Base-by-base conservation (phyloP, 1,139 yeast genomes). In the Spencermartinsiella ligniputridi region DNA sequence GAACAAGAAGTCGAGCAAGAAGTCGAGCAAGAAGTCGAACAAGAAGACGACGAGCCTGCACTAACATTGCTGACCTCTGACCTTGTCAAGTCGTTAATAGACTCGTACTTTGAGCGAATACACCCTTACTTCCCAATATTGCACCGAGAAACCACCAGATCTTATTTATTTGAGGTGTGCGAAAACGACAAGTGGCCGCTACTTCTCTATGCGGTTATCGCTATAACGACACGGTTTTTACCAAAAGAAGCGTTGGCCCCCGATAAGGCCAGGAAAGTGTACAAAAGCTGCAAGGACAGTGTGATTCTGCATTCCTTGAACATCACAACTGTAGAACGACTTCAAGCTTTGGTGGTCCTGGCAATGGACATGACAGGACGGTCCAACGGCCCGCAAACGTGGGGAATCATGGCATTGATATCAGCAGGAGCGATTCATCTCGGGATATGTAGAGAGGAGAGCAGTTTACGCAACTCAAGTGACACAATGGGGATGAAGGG, bases 331-430 rank as follows among this genome's bases (percentile, higher is more conserved):
- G 44, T 52, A 12, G 52, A 51, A 12, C 39, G 52, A 5, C 39
- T 54, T n/a, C 52, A 53, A 33, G 55, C 57, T 6, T 39, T 53
- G 32, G 49, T 47, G 6, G 44, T 54, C 9, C 42, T 54, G 18
- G 57, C 57, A 5, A 37, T 46, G 15, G 57, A 54, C 36, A 45
- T 54, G 30, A 52, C 52, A 3, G 57, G 57, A 1, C 43, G 43
- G 9, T 53, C 56, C 11, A 54, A 54, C 36, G 56, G 56, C 4
- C 57, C 57, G 2, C 50, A 53, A 40, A 52, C 56, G 2, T 54
- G 57, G 57, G 47, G 56, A 18, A 47, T 52, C 13, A 41, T 54
- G 36, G 48, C 57, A 3, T 39, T 54, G 25, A 51, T 54, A 6
- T 49, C 52, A 32, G 50, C 54, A 2, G 52, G 55, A 3, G 54